Evolutionary conservation across 768 basidiomycete species (phyloP).

Genomic region (Nidularia pulvinata): DNA sequence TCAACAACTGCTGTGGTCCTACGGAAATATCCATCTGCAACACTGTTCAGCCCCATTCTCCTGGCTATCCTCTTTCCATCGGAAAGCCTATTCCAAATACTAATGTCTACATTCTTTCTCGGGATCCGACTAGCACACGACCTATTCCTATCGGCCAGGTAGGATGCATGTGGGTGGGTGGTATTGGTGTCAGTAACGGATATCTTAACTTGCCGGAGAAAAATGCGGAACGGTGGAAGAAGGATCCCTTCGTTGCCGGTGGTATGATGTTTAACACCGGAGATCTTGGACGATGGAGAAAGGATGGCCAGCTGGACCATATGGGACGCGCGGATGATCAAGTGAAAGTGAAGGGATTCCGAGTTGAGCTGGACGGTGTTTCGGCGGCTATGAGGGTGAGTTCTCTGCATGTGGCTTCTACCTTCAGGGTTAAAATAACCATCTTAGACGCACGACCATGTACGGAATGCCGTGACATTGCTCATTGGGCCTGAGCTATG

Average conservation of each 20-base stretch:
- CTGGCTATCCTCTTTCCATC: constrained; percentile 38
- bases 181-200: constrained; percentile 23
- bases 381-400: constrained; percentile 38
- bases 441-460: constrained; percentile 24
- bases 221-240: constrained; percentile 33
- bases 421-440: too few relatives aligned
- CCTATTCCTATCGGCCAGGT: constrained; percentile 12
- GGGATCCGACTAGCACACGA: constrained; percentile 4
- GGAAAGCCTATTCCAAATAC: constrained; percentile 54
- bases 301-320: constrained; percentile 26
- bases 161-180: constrained; percentile 46
- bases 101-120: constrained; percentile 27
- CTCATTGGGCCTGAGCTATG: constrained; percentile 40
- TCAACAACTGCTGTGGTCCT: constrained; percentile 54
- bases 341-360: constrained; percentile 51
- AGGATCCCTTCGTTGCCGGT: constrained; percentile 39
- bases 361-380: constrained; percentile 49
- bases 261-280: constrained; percentile 49
- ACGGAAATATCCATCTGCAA: constrained; percentile 59
- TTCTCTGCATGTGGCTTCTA: too few relatives aligned
- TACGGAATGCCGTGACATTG: constrained; percentile 34
- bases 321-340: constrained; percentile 40
- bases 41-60: constrained; percentile 41
- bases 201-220: constrained; percentile 26
- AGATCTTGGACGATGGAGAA: constrained; percentile 26